Percentiles rank a stretch among this genome's conserved stretches.
Conservation (phyloP, 148 eudicot species). For the Camellia granthamiana region DNA sequence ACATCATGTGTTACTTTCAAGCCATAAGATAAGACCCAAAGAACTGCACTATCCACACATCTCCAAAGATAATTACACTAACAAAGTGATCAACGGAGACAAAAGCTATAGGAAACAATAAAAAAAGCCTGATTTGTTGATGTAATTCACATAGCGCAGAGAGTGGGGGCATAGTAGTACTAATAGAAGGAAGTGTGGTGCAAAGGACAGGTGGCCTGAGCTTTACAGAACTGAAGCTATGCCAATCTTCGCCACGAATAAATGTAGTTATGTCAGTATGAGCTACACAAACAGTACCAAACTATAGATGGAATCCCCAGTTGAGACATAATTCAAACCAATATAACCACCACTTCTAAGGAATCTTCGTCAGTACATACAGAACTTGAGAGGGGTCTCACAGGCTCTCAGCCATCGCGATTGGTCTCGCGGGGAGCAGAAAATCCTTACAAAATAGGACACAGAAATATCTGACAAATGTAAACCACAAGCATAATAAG, state of each 20-base stretch:
- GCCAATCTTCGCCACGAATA: not conserved
- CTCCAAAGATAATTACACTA: not conserved
- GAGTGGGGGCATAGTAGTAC: not conserved
- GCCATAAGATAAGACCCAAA: too few species aligned
- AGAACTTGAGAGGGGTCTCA: too few species aligned
- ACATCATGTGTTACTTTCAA: too few species aligned
- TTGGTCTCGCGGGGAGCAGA: too few species aligned
- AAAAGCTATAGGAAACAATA: not conserved
- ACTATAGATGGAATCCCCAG: not conserved
- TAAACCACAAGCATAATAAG: conserved; percentile 10
- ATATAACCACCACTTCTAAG: not conserved
- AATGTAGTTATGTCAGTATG: not conserved
- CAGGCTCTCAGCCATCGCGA: too few species aligned
- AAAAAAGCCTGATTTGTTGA: not conserved
- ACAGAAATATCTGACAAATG: not conserved
- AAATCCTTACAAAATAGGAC: not conserved
- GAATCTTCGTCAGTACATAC: not conserved
- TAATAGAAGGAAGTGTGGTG: not conserved
- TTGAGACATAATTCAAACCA: not conserved
- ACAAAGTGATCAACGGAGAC: not conserved
- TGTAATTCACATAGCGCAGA: too few species aligned
- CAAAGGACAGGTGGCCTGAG: not conserved
- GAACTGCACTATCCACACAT: too few species aligned
- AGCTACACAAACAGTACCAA: not conserved
- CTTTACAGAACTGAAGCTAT: not conserved